Evolutionary conservation across 1,284 basidiomycete species (phyloP), one percentile per base, ranked within the genome.

Genomic region (Trichosporon sp.): DNA sequence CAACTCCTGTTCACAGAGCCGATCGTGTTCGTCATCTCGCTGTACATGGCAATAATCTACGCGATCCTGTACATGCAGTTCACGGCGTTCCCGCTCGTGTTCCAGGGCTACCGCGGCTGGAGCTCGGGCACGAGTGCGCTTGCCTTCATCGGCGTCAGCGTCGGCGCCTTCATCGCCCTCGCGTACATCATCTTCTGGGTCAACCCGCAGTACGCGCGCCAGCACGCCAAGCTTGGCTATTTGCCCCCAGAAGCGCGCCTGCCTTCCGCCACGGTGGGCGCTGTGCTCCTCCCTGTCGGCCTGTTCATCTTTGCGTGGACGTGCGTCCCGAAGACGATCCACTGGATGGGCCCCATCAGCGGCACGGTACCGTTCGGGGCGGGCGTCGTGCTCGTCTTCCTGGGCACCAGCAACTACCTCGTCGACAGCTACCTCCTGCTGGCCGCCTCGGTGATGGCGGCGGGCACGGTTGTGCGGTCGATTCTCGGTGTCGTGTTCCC

Each of bases 401-500:
- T 78, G 18, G 75, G 70, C 6, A 31, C 58, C 25, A 44, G 8
- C 53, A 60, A 60, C 56, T 91, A 90, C 81, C 83, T 90, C 65
- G 88, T 90, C 85, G 89, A 89, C 73, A 60, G 56, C 56, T 60
- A 89, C 78, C 83, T 77, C n/a, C 63, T 70, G 65, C 71, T 76
- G 70, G 62, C 72, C 12, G 89, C 89, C 0, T 88, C 87, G 67
- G 89, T 88, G 9, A 85, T 90, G 38, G 89, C 90, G 0, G 87
- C 89, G 34, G 90, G 89, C 18, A 87, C 90, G 23, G 86, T 91
- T 35, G 76, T 89, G 25, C 87, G 90, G 56, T 89, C 87, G 2
- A 81, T 86, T 2, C 86, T 88, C 68, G 90, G 88, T 18, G 87
- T 68, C 64, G 90, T 72, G 0, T 88, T 89, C 75, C 88, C 88